These are phyloP conservation scores for Microdochium bolleyi DNA, from an alignment of 2,329 filamentous ascomycete species.

Conservation along the genomic window DNA sequence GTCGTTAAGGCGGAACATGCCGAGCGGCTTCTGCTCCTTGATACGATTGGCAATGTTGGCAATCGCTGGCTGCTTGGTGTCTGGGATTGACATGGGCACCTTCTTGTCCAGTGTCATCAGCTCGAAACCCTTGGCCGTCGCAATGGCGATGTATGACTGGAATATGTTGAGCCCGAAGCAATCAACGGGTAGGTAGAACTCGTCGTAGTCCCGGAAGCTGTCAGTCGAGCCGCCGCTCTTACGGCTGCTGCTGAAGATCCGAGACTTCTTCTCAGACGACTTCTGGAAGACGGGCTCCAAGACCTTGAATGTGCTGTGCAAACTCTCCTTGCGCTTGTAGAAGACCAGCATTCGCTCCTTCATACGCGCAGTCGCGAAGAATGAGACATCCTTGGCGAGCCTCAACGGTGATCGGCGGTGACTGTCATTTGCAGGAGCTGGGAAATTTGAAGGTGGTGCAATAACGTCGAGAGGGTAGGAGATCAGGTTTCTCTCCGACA, in stretches of 20 bases:
- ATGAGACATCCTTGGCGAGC: slow-evolving; percentile 86
- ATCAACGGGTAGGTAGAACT: slow-evolving; percentile 95
- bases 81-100: slow-evolving; percentile 86
- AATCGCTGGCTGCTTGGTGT: slow-evolving; percentile 70
- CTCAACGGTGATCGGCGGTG: slow-evolving; percentile 83
- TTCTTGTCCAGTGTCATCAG: slow-evolving; percentile 97
- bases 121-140: slow-evolving; percentile 87
- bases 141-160: slow-evolving; percentile 86
- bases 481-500: slow-evolving; percentile 84
- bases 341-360: slow-evolving; percentile 92
- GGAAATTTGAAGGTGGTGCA: slow-evolving; percentile 52
- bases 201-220: slow-evolving; percentile 96
- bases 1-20: slow-evolving; percentile 93
- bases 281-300: slow-evolving; percentile 94
- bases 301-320: slow-evolving; percentile 93
- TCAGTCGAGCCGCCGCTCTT: slow-evolving; percentile 69
- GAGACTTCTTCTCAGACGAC: slow-evolving; percentile 72
- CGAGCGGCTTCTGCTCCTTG: slow-evolving; percentile 73
- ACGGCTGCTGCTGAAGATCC: slow-evolving; percentile 53
- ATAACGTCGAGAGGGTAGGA: slow-evolving; percentile 91
- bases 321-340: slow-evolving; percentile 91
- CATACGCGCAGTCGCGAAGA: slow-evolving; percentile 94
- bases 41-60: slow-evolving; percentile 81
- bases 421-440: slow-evolving; percentile 60
- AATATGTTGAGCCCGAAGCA: slow-evolving; percentile 95